Conservation (phyloP, 768 basidiomycete species). For the Antrodiella citrinella region DNA sequence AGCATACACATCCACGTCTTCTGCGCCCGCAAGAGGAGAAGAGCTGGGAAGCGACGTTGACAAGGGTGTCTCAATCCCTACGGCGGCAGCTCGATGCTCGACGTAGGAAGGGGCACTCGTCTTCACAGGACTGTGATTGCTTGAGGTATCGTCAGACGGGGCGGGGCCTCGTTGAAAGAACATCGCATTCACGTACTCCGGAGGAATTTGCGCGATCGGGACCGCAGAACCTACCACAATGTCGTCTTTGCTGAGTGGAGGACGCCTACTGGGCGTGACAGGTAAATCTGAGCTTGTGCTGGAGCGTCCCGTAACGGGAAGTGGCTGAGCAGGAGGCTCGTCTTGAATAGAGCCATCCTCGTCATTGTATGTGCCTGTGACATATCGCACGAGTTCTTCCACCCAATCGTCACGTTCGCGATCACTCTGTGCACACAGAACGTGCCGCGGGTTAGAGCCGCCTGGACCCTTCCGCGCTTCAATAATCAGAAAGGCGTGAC, state of each 20-base stretch:
- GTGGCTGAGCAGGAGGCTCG: not conserved
- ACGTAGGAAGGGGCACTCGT: slow-evolving; percentile 35
- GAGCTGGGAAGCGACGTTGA: slow-evolving; percentile 51
- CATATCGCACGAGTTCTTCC: slow-evolving; percentile 83
- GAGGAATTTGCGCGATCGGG: slow-evolving; percentile 48
- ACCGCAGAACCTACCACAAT: slow-evolving; percentile 44
- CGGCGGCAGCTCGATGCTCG: slow-evolving; percentile 33
- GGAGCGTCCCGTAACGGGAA: slow-evolving; percentile 30
- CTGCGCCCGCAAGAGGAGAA: slow-evolving; percentile 33
- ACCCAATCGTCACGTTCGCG: slow-evolving; percentile 92
- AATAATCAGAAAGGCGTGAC: slow-evolving; percentile 96
- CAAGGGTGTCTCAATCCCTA: slow-evolving; percentile 37
- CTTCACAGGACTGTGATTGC: slow-evolving; percentile 20
- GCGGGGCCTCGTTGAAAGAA: slow-evolving; percentile 49
- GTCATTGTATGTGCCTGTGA: slow-evolving; percentile 73
- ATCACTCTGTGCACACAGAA: slow-evolving; percentile 95
- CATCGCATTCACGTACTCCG: slow-evolving; percentile 50
- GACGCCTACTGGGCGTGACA: slow-evolving; percentile 30
- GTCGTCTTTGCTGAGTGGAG: slow-evolving; percentile 57
- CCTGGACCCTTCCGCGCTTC: slow-evolving; percentile 72
- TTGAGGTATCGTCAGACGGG: slow-evolving; percentile 14
- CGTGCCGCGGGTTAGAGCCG: slow-evolving; percentile 72
- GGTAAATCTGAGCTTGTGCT: slow-evolving; percentile 42
- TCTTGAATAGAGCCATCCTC: slow-evolving; percentile 37
- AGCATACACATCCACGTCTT: slow-evolving; percentile 22